phyloP scores from a whole-genome alignment of 306 rosid genomes.

The Trifolium fragiferum region DNA sequence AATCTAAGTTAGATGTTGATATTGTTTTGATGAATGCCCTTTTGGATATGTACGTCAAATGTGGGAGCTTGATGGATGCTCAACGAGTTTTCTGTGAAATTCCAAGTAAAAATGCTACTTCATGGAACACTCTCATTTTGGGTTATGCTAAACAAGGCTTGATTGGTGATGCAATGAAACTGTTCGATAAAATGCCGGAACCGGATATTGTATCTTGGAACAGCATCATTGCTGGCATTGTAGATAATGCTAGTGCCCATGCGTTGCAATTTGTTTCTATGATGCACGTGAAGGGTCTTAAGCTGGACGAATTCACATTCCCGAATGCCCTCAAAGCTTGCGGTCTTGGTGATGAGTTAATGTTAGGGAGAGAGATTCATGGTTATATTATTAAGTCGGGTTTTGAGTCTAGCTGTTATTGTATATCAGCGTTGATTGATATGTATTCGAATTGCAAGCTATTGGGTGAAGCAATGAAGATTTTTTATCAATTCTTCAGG shows the following conservation, averaged over 20 bases:
- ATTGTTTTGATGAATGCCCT: slow-evolving; percentile 82
- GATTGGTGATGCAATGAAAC: slow-evolving; percentile 63
- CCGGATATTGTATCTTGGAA: slow-evolving; percentile 78
- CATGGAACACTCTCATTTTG: slow-evolving; percentile 74
- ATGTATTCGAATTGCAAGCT: slow-evolving; percentile 76
- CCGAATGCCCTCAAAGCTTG: slow-evolving; percentile 77
- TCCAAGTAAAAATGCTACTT: slow-evolving; percentile 51
- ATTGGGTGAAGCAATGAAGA: slow-evolving; percentile 55
- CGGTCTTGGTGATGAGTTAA: slow-evolving; percentile 46
- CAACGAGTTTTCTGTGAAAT: slow-evolving; percentile 57
- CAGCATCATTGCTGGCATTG: slow-evolving; percentile 77
- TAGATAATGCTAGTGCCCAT: slow-evolving; percentile 46
- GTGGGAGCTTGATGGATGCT: slow-evolving; percentile 75
- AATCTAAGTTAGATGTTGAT: slow-evolving; percentile 58
- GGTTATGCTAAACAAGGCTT: slow-evolving; percentile 64
- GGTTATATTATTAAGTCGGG: slow-evolving; percentile 64
- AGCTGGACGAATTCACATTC: slow-evolving; percentile 71
- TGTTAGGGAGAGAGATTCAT: slow-evolving; percentile 71
- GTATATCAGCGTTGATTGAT: slow-evolving; percentile 75
- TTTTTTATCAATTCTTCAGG: slow-evolving; percentile 55
- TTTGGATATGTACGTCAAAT: slow-evolving; percentile 87
- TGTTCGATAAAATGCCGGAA: slow-evolving; percentile 67
- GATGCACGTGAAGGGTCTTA: slow-evolving; percentile 69
- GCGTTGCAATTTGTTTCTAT: slow-evolving; percentile 58
- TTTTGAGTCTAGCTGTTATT: slow-evolving; percentile 61